Evolutionary conservation across 1,284 basidiomycete species (phyloP).

Genomic region (Cutaneotrichosporon cavernicola): DNA sequence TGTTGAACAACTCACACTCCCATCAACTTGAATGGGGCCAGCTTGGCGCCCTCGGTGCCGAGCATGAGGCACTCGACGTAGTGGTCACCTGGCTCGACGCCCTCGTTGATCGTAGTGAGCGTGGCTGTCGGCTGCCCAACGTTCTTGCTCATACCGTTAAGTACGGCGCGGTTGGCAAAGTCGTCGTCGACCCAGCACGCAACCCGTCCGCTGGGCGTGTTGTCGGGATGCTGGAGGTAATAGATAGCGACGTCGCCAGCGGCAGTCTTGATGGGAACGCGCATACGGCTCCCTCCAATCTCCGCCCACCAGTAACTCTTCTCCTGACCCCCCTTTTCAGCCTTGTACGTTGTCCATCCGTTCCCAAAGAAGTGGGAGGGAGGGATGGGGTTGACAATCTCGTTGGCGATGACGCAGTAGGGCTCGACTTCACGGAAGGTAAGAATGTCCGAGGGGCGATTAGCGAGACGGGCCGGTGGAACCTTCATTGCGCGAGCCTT

Average conservation of each 20-base stretch:
- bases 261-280: conserved; percentile 59
- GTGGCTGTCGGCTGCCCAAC: conserved; percentile 54
- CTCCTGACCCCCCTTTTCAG: conserved; percentile 55
- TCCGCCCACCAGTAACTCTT: conserved; percentile 75
- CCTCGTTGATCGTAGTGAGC: conserved; percentile 73
- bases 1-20: conserved; percentile 58
- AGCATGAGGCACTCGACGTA: conserved; percentile 77
- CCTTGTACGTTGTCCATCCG: conserved; percentile 79
- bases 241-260: conserved; percentile 58
- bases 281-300: conserved; percentile 69
- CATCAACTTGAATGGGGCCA: conserved; percentile 75
- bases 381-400: conserved; percentile 89
- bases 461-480: conserved; percentile 67
- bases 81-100: conserved; percentile 72
- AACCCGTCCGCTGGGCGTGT: conserved; percentile 54
- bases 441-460: conserved; percentile 62
- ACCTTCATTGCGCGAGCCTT: conserved; percentile 57
- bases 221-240: conserved; percentile 55
- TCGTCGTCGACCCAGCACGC: conserved; percentile 60
- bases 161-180: conserved; percentile 54
- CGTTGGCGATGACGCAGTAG: conserved; percentile 87
- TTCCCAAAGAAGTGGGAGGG: conserved; percentile 83
- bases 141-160: conserved; percentile 53
- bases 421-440: conserved; percentile 79
- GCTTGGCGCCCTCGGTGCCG: conserved; percentile 70